phyloP scores from a whole-genome alignment of 2,329 filamentous ascomycete genomes.

The Xylariales sp. region DNA sequence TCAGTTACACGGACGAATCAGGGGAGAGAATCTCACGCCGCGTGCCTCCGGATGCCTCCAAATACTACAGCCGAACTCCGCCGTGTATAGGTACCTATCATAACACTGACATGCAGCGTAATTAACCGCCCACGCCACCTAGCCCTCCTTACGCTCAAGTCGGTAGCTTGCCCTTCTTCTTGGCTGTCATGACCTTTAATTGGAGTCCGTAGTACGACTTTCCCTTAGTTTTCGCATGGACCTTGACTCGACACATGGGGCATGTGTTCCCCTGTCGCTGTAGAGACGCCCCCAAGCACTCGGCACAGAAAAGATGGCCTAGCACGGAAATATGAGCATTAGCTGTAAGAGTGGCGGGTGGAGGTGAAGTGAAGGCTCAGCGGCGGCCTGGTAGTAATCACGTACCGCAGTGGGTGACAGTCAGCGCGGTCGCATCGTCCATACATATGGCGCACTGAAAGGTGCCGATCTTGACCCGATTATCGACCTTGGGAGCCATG shows the following conservation, averaged over 20 bases:
- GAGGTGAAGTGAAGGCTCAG: not conserved
- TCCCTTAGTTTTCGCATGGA: conserved; percentile 60
- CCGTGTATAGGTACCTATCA: too few relatives aligned
- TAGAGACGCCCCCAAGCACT: conserved; percentile 71
- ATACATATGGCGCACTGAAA: conserved; percentile 77
- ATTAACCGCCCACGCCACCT: too few relatives aligned
- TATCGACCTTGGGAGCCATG: conserved; percentile 59
- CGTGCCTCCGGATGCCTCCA: too few relatives aligned
- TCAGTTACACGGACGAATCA: too few relatives aligned
- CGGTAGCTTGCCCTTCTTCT: conserved; percentile 62
- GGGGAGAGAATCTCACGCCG: too few relatives aligned
- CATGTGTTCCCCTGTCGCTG: conserved; percentile 67
- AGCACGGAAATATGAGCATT: conserved; percentile 10
- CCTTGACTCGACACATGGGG: conserved; percentile 71
- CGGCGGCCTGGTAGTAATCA: conserved; percentile 25
- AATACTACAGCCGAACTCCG: too few relatives aligned
- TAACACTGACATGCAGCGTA: too few relatives aligned
- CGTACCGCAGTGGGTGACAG: conserved; percentile 75
- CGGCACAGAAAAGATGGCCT: conserved; percentile 74
- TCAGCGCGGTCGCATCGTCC: conserved; percentile 68
- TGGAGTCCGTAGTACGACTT: conserved; percentile 68
- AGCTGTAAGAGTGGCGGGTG: not conserved
- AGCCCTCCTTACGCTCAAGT: conserved; percentile 33
- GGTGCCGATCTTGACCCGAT: conserved; percentile 62
- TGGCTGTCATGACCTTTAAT: conserved; percentile 70